A percentile compares a stretch with the other conserved stretches of the same genome.
Evolutionary conservation across 164 flowering plant genomes (phyloP).

Genomic region (Euptelea pleiosperma): DNA sequence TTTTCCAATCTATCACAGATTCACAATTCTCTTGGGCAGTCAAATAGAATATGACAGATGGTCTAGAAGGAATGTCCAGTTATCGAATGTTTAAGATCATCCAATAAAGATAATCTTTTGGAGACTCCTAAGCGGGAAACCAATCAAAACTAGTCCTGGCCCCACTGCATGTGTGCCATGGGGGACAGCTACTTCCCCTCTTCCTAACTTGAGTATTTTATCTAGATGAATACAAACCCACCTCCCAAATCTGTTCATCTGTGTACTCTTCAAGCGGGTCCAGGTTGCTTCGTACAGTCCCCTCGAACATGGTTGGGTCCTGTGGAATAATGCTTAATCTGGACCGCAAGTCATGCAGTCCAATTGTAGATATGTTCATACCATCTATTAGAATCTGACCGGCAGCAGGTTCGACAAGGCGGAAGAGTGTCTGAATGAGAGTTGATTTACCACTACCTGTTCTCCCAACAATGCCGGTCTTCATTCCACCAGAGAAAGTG

Average conservation of each 20-base stretch:
- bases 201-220: background rate
- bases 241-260: slow-evolving; percentile 53
- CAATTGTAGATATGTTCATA: slow-evolving; percentile 33
- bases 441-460: slow-evolving; percentile 51
- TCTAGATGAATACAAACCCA: slow-evolving; percentile 8
- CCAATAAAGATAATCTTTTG: background rate
- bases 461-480: slow-evolving; percentile 44
- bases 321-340: slow-evolving; percentile 46
- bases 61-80: too few species aligned
- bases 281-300: slow-evolving; percentile 37
- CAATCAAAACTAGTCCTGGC: background rate
- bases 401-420: slow-evolving; percentile 38
- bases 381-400: slow-evolving; percentile 41
- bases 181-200: too few species aligned
- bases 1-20: too few species aligned
- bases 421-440: slow-evolving; percentile 39
- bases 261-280: slow-evolving; percentile 42
- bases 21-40: too few species aligned
- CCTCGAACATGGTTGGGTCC: slow-evolving; percentile 51
- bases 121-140: background rate
- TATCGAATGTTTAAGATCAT: too few species aligned
- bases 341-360: slow-evolving; percentile 42
- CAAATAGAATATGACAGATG: too few species aligned
- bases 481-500: slow-evolving; percentile 34
- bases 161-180: background rate